Percentiles rank a stretch among this genome's conserved stretches.
These are phyloP conservation scores for Phyllosticta paracitricarpa DNA, from an alignment of 2,329 filamentous ascomycete genomes.

Conservation along the genomic window DNA sequence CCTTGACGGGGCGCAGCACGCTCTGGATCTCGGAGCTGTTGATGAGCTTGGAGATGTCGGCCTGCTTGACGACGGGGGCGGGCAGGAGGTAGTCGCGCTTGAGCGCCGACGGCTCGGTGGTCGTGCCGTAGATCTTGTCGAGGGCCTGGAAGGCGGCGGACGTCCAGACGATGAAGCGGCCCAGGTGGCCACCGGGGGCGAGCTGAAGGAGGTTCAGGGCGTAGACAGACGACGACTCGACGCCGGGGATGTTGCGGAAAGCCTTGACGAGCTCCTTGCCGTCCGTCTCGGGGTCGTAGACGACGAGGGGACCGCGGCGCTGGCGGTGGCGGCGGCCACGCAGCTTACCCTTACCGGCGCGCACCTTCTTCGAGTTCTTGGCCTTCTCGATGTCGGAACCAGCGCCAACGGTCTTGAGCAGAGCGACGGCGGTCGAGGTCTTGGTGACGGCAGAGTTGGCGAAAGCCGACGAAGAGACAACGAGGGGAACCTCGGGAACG, in stretches of 20 bases:
- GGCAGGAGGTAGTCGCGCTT: slow-evolving; percentile 99
- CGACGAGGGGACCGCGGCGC: slow-evolving; percentile 92
- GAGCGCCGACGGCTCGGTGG: slow-evolving; percentile 75
- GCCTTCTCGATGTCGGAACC: slow-evolving; percentile 90
- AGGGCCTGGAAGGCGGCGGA: slow-evolving; percentile 94
- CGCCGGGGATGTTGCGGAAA: slow-evolving; percentile 98
- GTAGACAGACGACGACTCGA: slow-evolving; percentile 91
- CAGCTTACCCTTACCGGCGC: slow-evolving; percentile 98
- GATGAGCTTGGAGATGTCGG: slow-evolving; percentile 95
- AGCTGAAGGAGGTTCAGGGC: slow-evolving; percentile 98
- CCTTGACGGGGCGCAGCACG: slow-evolving; percentile 86
- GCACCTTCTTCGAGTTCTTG: slow-evolving; percentile 90
- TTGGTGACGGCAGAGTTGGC: slow-evolving; percentile 69
- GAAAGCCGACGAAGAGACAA: slow-evolving; percentile 86
- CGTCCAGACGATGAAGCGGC: slow-evolving; percentile 98
- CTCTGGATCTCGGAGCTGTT: slow-evolving; percentile 98
- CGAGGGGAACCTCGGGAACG: slow-evolving; percentile 93
- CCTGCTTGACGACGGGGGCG: slow-evolving; percentile 82
- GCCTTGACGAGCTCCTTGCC: slow-evolving; percentile 87
- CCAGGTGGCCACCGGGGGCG: slow-evolving; percentile 95
- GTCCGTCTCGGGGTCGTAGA: slow-evolving; percentile 93
- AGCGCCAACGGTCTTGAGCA: slow-evolving; percentile 86
- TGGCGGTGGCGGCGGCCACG: slow-evolving; percentile 93
- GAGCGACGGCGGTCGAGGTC: slow-evolving; percentile 76
- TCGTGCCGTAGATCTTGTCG: slow-evolving; percentile 93